phyloP scores from a whole-genome alignment of 1,284 basidiomycete genomes.

The Ustilago trichophora region DNA sequence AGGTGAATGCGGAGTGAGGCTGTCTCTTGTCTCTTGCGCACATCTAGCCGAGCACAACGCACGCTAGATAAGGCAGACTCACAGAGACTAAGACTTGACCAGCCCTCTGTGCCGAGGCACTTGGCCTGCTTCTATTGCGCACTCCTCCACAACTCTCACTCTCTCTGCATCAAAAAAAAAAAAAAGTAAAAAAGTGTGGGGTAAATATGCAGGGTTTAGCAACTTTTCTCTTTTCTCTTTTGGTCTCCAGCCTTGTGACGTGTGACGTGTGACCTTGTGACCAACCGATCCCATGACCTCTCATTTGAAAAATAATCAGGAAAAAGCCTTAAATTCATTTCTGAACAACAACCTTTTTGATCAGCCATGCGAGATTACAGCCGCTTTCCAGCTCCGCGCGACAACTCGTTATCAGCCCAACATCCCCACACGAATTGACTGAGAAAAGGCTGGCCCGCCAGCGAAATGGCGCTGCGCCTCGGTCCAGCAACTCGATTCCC shows the following conservation, averaged over 20 bases:
- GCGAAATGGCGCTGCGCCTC: too few species aligned
- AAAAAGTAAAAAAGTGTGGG: too few species aligned
- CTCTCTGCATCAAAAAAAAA: too few species aligned
- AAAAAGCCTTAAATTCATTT: too few species aligned
- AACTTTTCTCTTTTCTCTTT: not conserved
- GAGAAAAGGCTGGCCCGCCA: too few species aligned
- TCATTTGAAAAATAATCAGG: too few species aligned
- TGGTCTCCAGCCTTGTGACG: not conserved
- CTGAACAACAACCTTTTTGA: too few species aligned
- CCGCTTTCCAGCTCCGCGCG: not conserved
- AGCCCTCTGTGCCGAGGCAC: slow-evolving; percentile 9
- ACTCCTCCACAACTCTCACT: not conserved
- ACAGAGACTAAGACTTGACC: not conserved
- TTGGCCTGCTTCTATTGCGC: slow-evolving; percentile 10
- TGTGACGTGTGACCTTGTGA: slow-evolving; percentile 25
- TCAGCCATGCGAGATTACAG: slow-evolving; percentile 22
- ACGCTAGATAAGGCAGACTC: slow-evolving; percentile 33
- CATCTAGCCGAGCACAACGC: slow-evolving; percentile 26
- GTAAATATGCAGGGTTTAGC: too few species aligned
- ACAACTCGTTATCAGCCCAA: too few species aligned
- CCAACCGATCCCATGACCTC: slow-evolving; percentile 20
- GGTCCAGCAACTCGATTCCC: too few species aligned
- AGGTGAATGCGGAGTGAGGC: not conserved
- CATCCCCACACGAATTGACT: too few species aligned
- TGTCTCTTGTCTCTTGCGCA: not conserved